Base-by-base conservation (phyloP, 2,329 filamentous ascomycete genomes). In the Monosporascus sp. region DNA sequence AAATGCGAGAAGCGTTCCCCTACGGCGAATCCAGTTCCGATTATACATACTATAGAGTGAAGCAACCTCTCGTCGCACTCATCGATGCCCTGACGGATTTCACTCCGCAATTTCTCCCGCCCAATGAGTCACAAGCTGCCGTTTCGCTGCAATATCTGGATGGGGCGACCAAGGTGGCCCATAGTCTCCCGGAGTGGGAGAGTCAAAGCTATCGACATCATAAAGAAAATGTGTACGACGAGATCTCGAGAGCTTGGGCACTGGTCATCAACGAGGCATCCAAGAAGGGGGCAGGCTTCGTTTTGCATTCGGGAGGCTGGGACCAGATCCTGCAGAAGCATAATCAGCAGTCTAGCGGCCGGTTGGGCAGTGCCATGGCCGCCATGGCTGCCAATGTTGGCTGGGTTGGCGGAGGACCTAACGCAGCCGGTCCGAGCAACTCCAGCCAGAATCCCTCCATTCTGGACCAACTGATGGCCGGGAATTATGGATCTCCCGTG, bases 201-300 rank as follows among this genome's bases (percentile, higher is more conserved):
- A 90, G 85, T 45, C 88, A 88, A 55, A 84, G 90, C 57, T 88
- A 97, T 73, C 92, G 92, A 60, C 82, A 96, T 63, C 90, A 96
- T 75, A 97, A 97, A 71, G 88, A 96, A 60, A 90, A 90, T 58
- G 92, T 93, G 6, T 99, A 99, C 67, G 93, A 99, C 64, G 94
- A 97, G 67, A 92, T 99, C 58, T 87, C 90, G 25, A 90, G 88
- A 65, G 94, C 94, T 1, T 99, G 94, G 94, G 86, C 90, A 17
- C 71, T 95, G 60, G 93, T 96, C 48, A 88, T 99, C 61, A 87
- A 86, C 56, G 94, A 99, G 70, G 90, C 91, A 2, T 86, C 88
- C 22, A 97, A 97, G 75, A 83, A 89, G 60, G 93, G 90, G 11
- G 92, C 90, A 27, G 94, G 94, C 37, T 94, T 97, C 63, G 85